phyloP scores from a whole-genome alignment of 2,329 filamentous ascomycete genomes.

The Capronia epimyces region DNA sequence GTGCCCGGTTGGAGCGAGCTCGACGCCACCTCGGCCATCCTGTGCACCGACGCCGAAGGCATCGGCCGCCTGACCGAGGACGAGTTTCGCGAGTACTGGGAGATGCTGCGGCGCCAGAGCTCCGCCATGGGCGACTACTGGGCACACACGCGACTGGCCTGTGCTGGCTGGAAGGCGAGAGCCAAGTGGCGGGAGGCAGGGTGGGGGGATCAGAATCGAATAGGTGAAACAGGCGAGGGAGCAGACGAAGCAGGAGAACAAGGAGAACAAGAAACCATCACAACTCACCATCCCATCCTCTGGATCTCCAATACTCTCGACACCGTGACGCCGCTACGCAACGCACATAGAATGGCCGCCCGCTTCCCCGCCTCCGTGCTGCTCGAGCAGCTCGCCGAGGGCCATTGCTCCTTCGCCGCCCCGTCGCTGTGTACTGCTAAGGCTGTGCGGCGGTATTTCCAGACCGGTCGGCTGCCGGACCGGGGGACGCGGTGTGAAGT shows the following conservation, averaged over 20 bases:
- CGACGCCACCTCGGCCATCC: constrained; percentile 13
- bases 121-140: constrained; percentile 13
- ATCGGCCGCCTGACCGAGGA: constrained; percentile 12
- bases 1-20: constrained; percentile 11
- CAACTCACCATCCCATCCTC: constrained; percentile 29
- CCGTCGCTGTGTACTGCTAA: constrained; percentile 37
- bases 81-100: constrained; percentile 29
- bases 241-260: no score
- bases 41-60: constrained; percentile 18
- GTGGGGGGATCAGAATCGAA: no score
- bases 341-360: constrained; percentile 28
- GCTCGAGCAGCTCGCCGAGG: constrained; percentile 42
- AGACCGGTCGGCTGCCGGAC: constrained; percentile 36
- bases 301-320: constrained; percentile 30
- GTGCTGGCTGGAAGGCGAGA: constrained; percentile 24
- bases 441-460: constrained; percentile 39
- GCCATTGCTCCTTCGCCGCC: constrained; percentile 29
- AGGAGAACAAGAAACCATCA: not conserved
- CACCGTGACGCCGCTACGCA: constrained; percentile 28
- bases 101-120: constrained; percentile 20
- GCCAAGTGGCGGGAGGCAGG: constrained; percentile 24
- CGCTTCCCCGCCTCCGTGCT: constrained; percentile 32
- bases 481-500: constrained; percentile 34
- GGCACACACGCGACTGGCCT: constrained; percentile 10
- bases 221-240: no score